A percentile compares a stretch with the other conserved stretches of the same genome.
Evolutionary conservation across 257 asterid species (phyloP).

Genomic region (Haberlea rhodopensis): DNA sequence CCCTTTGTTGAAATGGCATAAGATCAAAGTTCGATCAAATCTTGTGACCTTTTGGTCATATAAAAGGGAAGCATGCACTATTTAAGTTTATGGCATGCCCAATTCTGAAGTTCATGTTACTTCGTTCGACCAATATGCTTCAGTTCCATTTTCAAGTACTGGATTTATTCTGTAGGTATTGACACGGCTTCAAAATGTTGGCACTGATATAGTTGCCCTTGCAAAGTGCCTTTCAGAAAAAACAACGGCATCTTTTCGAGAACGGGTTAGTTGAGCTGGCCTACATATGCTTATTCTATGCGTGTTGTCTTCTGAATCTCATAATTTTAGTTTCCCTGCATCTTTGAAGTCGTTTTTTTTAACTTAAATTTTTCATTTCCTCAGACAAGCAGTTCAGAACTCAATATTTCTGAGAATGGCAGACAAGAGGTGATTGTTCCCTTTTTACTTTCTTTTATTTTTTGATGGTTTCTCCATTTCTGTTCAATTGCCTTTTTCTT

Average conservation of each 20-base stretch:
- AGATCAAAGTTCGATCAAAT: too few species aligned
- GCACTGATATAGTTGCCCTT: slow-evolving; percentile 54
- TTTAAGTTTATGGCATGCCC: neutral
- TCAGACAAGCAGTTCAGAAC: neutral
- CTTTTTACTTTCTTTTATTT: too few species aligned
- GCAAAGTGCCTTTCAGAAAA: slow-evolving; percentile 62
- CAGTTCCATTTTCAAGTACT: neutral
- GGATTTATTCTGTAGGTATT: slow-evolving; percentile 49
- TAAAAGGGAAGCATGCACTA: neutral
- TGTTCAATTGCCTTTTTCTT: neutral
- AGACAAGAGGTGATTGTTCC: neutral
- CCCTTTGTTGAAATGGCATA: too few species aligned
- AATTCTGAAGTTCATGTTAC: slow-evolving; percentile 3
- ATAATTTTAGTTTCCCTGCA: too few species aligned
- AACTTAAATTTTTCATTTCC: neutral
- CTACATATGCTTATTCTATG: slow-evolving; percentile 20
- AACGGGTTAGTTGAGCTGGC: slow-evolving; percentile 52
- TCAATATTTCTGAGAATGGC: neutral
- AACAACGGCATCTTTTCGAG: slow-evolving; percentile 48
- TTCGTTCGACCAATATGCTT: neutral
- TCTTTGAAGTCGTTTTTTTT: neutral
- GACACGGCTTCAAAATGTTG: slow-evolving; percentile 62
- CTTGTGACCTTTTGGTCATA: neutral
- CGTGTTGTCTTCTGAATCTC: too few species aligned
- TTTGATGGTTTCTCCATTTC: neutral